A percentile compares a stretch with the other conserved stretches of the same genome.
Evolutionary conservation across 331 rosid species (phyloP).

Genomic region (Saraca asoca): DNA sequence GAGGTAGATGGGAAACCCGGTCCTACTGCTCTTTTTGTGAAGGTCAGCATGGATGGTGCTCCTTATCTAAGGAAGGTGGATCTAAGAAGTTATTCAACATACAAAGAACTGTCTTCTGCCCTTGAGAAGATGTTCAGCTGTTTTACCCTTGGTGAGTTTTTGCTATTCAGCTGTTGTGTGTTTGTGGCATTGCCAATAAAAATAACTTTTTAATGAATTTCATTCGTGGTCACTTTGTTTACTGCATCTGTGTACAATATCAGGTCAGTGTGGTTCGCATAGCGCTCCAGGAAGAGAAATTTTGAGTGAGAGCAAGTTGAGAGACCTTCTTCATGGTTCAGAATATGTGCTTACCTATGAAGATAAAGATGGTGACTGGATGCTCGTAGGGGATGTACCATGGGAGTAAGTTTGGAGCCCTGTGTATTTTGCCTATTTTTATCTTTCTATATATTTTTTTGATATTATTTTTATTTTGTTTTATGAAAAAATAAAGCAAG

Average conservation of each 20-base stretch:
- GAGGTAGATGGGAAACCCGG: conserved; percentile 90
- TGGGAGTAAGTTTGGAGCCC: conserved; percentile 70
- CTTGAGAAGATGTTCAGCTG: conserved; percentile 95
- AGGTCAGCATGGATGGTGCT: conserved; percentile 98
- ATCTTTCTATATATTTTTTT: conserved; percentile 2
- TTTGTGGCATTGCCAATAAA: too few relatives aligned
- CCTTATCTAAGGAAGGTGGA: conserved; percentile 91
- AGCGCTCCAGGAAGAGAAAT: conserved; percentile 72
- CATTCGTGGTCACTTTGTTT: conserved; percentile 9
- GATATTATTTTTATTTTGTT: not conserved
- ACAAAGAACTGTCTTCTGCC: conserved; percentile 82
- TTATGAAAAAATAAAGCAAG: not conserved
- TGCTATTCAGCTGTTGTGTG: too few relatives aligned
- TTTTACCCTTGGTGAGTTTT: conserved; percentile 66
- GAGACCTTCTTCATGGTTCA: conserved; percentile 90
- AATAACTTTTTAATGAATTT: not conserved
- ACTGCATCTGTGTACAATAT: conserved; percentile 35
- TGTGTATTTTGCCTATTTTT: not conserved
- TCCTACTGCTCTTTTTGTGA: conserved; percentile 73
- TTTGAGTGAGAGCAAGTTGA: conserved; percentile 83
- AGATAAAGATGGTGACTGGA: conserved; percentile 94
- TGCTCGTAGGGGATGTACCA: conserved; percentile 97
- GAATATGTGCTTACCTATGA: conserved; percentile 83
- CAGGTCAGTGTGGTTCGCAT: conserved; percentile 84
- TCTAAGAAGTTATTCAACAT: conserved; percentile 69